Evolutionary conservation across 345 rosid species (phyloP), one percentile per base, ranked within the genome.

Genomic region (Litchi chinensis): DNA sequence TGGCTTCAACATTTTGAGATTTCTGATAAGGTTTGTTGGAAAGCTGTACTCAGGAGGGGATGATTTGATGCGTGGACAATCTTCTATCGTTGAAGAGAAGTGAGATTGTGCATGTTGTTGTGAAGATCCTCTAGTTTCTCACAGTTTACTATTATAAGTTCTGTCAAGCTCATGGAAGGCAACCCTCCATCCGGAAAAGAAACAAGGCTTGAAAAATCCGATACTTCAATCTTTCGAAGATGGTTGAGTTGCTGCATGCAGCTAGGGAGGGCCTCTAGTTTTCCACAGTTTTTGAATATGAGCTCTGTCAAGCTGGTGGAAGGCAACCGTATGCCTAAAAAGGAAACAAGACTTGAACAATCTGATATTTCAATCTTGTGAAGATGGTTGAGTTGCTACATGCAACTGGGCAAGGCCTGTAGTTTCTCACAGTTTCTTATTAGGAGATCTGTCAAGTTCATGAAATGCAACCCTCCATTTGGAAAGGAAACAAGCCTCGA

Each of bases 301-400:
- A 77, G 26, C 28, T 8, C 44, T 16, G 24, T 46, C 64, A 76
- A 50, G 21, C 24, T 48, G 6, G 78, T 10, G 40, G 59, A 24
- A 37, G 72, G 77, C 69, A 79, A 44, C 16, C 77, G 59, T 39
- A 66, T 46, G 2, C 26, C 48, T 4, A 72, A 66, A 10, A 79
- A 50, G 11, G 72, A 65, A 13, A 52, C 59, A 24, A 79, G 19
- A 37, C 13, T 22, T 37, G 66, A 3, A 71, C 71, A 78, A 4
- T 10, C 0, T 5, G 5, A 13, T 64, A 39, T 32, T 0, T 1
- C 0, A 28, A 71, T 12, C 37, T 64, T 40, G 3, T 15, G 62
- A 60, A 77, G 80, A 26, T 70, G 67, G 62, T 13, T 59, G 70
- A 62, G 70, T 8, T 43, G 62, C 8, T 77, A 43, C 40, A 70